Base-by-base conservation (phyloP, 78 protist genomes). In the Protostelium mycophagum region DNA sequence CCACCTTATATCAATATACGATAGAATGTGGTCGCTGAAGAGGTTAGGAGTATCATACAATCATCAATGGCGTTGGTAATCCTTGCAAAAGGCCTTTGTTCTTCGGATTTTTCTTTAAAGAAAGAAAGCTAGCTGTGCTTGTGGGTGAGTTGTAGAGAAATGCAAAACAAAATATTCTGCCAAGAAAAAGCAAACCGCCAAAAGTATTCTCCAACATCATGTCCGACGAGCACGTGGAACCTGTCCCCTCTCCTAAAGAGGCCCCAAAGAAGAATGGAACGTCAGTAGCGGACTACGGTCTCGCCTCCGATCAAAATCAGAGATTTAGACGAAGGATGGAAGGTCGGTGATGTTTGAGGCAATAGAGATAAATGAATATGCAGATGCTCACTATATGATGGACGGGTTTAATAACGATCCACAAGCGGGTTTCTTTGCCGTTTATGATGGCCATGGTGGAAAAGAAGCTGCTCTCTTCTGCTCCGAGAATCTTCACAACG, bases 391-490 rank as follows among this genome's bases (percentile, higher is more conserved):
- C 83, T 90, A 86, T 36, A 83, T 87, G 34, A 37, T 89, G 35
- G 95, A 93, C 85, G 35, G 84, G n/a, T 93, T 87, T 86, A 91
- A 88, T 83, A 87, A 88, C 37, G 90, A 90, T 25, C 87, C 37
- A 83, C 31, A 83, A 23, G 88, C 84, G 86, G 95, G 90, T 38
- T 93, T 88, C 83, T 93, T 87, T 39, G 95, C 95, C 1, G 88
- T 93, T 83, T 93, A 93, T 84, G 95, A 93, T 38, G 95, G 95
- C 86, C 95, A 93, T 38, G 95, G 95, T 37, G 94, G 94, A n/a
- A 85, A 92, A 63, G 94, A 92, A 86, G 94, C 94, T 16, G 94
- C 90, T 0, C 90, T 87, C 36, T 92, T 89, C 83, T 90, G 92
- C 36, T 89, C 91, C 16, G 87, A 92, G 39, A 92, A 89, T 10